Evolutionary conservation across 176 grass and related monocot species (phyloP), one percentile per base, ranked within the genome.

Genomic region (Chloris gayana): DNA sequence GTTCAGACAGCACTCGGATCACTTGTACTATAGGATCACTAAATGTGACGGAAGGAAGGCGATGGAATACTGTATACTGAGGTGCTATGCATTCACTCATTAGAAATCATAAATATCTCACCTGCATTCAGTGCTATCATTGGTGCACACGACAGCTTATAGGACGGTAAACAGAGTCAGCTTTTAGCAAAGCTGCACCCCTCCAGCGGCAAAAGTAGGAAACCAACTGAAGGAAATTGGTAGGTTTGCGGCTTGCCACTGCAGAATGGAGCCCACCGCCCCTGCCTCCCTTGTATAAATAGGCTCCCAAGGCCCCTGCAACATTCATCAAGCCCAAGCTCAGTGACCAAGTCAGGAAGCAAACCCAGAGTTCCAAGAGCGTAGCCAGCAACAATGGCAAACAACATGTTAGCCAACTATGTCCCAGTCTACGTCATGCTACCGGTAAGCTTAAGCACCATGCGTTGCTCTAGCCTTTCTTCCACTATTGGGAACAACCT

Each of bases 401-500:
- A 25, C 72, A 84, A 82, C 72, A 66, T 88, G 86, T 54, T 82
- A 35, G 86, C 80, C 47, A 94, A 94, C 83, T 94, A 91, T 56
- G 83, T 94, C 66, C 83, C 85, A 64, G 86, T 89, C 62, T 88
- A 84, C 66, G 88, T 89, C 45, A 94, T 91, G 92, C 83, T 94
- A 71, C 88, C 85, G 27, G 92, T 94, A 85, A 86, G 92, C 71
- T 39, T 25, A 67, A 29, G n/a, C 37, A 73, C 46, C n/a, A n/a
- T n/a, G 54, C 22, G 22, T 10, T 24, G 11, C 4, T 57, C 22
- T 25, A 57, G 10, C 54, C 7, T 24, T 57, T 57, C 54, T 57
- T 57, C 54, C 54, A 57, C 22, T 70, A 58, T 24, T 34, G 42
- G 78, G n/a, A 66, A 24, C 42, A 21, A 65, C 31, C 60, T 49